Evolutionary conservation across 2,329 filamentous ascomycete genomes (phyloP).

Genomic region (Trichoderma koningii): DNA sequence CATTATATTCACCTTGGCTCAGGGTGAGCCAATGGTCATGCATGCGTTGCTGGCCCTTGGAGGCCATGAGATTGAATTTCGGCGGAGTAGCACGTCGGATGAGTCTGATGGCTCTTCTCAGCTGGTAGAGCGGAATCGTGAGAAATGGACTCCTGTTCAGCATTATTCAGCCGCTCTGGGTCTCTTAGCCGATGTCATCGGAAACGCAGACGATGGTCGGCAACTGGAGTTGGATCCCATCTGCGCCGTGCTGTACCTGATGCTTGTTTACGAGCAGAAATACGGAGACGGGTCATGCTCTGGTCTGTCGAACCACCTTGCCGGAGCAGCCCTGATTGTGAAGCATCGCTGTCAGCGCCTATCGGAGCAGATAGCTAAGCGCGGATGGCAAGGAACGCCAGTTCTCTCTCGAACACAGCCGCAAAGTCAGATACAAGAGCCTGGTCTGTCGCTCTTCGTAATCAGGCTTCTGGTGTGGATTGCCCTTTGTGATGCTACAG

Average conservation of each 20-base stretch:
- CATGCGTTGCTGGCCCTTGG: slow-evolving; percentile 41
- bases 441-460: slow-evolving; percentile 37
- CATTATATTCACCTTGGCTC: slow-evolving; percentile 41
- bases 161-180: slow-evolving; percentile 40
- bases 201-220: slow-evolving; percentile 28
- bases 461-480: slow-evolving; percentile 42
- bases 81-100: slow-evolving; percentile 26
- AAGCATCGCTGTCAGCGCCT: slow-evolving; percentile 34
- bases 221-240: slow-evolving; percentile 38
- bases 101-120: background rate
- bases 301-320: slow-evolving; percentile 39
- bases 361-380: slow-evolving; percentile 4
- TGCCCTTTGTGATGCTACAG: slow-evolving; percentile 37
- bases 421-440: slow-evolving; percentile 14
- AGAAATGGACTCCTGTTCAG: slow-evolving; percentile 30
- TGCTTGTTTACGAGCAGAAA: slow-evolving; percentile 44
- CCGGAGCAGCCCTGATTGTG: slow-evolving; percentile 38
- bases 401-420: slow-evolving; percentile 11
- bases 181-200: slow-evolving; percentile 38
- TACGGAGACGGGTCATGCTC: slow-evolving; percentile 40
- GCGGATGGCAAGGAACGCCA: slow-evolving; percentile 17
- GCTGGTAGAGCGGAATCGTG: slow-evolving; percentile 13
- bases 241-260: slow-evolving; percentile 39
- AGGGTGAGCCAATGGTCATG: slow-evolving; percentile 41
- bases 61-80: slow-evolving; percentile 37